A percentile compares a stretch with the other conserved stretches of the same genome.
Conservation (phyloP, 2,329 filamentous ascomycete genomes). For the Chrysoporthe puriensis region DNA sequence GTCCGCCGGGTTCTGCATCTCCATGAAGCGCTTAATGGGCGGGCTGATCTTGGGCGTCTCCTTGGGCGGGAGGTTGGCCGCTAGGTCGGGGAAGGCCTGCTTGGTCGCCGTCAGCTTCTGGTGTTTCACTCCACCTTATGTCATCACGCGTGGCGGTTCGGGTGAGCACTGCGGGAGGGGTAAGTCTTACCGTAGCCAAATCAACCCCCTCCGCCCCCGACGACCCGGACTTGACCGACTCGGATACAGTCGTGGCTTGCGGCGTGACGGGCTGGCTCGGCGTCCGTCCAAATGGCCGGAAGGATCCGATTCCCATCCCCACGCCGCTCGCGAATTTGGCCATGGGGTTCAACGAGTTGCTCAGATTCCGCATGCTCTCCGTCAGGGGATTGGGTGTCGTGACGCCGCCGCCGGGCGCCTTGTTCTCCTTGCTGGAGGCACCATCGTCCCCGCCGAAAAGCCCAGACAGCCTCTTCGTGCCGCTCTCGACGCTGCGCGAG, state of each 20-base stretch:
- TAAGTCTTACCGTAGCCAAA: constrained; percentile 55
- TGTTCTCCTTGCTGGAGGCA: constrained; percentile 32
- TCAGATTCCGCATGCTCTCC: constrained; percentile 80
- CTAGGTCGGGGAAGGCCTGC: constrained; percentile 65
- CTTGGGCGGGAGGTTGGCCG: constrained; percentile 58
- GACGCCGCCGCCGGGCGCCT: constrained; percentile 36
- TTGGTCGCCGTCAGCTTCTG: not conserved
- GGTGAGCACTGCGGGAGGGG: not conserved
- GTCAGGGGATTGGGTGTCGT: constrained; percentile 64
- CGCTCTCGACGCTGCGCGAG: constrained; percentile 63
- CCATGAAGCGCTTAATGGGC: constrained; percentile 74
- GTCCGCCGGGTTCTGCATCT: constrained; percentile 70
- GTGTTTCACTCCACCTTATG: constrained; percentile 8
- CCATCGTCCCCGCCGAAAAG: constrained; percentile 49
- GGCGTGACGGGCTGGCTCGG: constrained; percentile 46
- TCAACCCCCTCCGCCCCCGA: constrained; percentile 53
- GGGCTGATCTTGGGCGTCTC: constrained; percentile 61
- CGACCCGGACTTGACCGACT: constrained; percentile 41
- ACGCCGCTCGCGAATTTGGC: constrained; percentile 64
- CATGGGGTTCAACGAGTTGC: constrained; percentile 81
- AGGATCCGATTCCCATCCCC: constrained; percentile 64
- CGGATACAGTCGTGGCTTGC: constrained; percentile 41
- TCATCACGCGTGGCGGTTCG: not conserved
- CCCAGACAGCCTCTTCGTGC: constrained; percentile 52
- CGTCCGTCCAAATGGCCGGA: constrained; percentile 73